Base-by-base conservation (phyloP, 495 filamentous ascomycete genomes). In the Podospora didyma region DNA sequence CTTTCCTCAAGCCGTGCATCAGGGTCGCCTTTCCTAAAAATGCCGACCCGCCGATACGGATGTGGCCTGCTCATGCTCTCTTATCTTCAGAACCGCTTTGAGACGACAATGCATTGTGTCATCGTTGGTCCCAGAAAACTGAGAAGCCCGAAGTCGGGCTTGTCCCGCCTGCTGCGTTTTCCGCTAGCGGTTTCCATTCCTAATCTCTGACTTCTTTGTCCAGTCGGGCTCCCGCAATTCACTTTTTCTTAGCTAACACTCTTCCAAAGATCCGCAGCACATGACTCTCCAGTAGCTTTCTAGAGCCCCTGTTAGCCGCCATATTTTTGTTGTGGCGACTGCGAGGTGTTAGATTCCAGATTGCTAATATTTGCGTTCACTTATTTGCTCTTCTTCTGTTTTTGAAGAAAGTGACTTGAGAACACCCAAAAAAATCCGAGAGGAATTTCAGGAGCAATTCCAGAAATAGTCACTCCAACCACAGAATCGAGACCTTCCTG, bases 191-290 rank as follows among this genome's bases (percentile, higher is more conserved):
- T 44, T 58, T 49, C 51, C 26, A 31, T 31, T 31, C 26, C 26
- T 31, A 31, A 31, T 31, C 26, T 31, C 4, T 31, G 41, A 14
- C 44, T 59, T 37, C 51, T 59, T 68, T 61, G 57, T 55, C 62
- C 60, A 57, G 62, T 69, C 57, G 57, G 57, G 53, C 64, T 53
- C 56, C 61, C 51, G 57, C 63, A 57, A 58, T 63, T 55, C 49
- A 53, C 65, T 64, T 70, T 67, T 61, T 70, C 39, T 70, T 63
- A 68, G 14, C 56, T 65, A 68, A 68, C 58, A 62, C 22, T 57
- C 50, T 54, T 53, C 11, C 21, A 53, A n/a, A 49, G 51, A 56
- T 57, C 50, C 39, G 47, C 51, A 23, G 35, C 67, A 57, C 65
- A 62, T 70, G 67, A 70, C 65, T 49, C 12, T 22, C 45, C 54